phyloP scores from a whole-genome alignment of 2,329 filamentous ascomycete genomes.

The Amauroascus niger region DNA sequence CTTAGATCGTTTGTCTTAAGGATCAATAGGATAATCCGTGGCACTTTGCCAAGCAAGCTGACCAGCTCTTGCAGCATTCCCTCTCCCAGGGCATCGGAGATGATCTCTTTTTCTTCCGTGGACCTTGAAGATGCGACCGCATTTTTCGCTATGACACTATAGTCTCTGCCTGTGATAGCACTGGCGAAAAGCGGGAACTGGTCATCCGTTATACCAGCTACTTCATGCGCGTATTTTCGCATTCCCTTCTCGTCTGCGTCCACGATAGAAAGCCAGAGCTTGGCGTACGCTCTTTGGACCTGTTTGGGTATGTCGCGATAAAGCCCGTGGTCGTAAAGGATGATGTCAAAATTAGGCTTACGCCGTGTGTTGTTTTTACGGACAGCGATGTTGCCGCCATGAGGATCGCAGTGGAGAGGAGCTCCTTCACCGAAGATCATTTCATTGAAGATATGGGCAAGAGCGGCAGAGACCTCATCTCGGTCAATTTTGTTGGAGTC shows the following conservation, averaged over 20 bases:
- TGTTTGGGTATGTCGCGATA: conserved; percentile 81
- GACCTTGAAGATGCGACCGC: conserved; percentile 52
- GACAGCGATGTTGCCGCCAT: conserved; percentile 92
- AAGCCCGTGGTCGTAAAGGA: conserved; percentile 92
- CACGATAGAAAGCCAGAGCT: conserved; percentile 93
- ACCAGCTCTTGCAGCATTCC: conserved; percentile 83
- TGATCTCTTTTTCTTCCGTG: conserved; percentile 71
- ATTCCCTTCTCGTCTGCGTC: conserved; percentile 77
- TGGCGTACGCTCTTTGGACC: conserved; percentile 78
- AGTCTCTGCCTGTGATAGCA: conserved; percentile 92
- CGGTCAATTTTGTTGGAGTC: conserved; percentile 81
- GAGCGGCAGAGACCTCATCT: conserved; percentile 84
- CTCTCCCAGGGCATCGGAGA: conserved; percentile 73
- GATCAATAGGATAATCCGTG: conserved; percentile 84
- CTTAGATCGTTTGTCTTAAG: conserved; percentile 95
- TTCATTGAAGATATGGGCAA: conserved; percentile 93
- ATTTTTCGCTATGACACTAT: conserved; percentile 57
- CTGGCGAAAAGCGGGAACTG: conserved; percentile 93
- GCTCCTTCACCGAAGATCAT: conserved; percentile 94
- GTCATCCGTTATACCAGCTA: conserved; percentile 77
- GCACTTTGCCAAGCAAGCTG: conserved; percentile 76
- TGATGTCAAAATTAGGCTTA: conserved; percentile 78
- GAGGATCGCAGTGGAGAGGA: conserved; percentile 90
- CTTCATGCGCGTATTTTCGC: conserved; percentile 79
- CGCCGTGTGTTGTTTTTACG: conserved; percentile 58